Evolutionary conservation across 208 protist species (phyloP).

Genomic region (Leishmania major): DNA sequence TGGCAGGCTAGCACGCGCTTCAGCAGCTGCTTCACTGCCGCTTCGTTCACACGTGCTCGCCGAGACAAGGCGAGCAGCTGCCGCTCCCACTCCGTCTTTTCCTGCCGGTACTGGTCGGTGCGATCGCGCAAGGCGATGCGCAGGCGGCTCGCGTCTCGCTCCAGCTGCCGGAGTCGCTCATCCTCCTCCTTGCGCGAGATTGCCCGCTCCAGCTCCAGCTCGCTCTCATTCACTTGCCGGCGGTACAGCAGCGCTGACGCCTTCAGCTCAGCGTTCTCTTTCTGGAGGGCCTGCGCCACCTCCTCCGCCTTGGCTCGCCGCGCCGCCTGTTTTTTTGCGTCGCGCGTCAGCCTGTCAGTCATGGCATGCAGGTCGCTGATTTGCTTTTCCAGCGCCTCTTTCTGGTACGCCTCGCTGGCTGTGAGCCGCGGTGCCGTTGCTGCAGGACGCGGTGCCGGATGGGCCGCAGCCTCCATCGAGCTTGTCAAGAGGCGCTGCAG

Average conservation of each 20-base stretch:
- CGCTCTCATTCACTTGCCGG: constrained; percentile 66
- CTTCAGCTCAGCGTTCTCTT: constrained; percentile 51
- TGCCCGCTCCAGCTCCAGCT: constrained; percentile 52
- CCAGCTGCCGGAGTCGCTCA: constrained; percentile 35
- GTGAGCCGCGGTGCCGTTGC: constrained; percentile 5
- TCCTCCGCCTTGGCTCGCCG: constrained; percentile 26
- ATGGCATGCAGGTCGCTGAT: constrained; percentile 38
- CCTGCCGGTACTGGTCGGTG: constrained; percentile 18
- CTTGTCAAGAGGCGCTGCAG: constrained; percentile 58
- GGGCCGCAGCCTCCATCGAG: constrained; percentile 10
- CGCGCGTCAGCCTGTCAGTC: constrained; percentile 29
- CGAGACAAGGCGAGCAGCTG: constrained; percentile 6
- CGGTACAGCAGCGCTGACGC: constrained; percentile 43
- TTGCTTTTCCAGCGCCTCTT: constrained; percentile 44
- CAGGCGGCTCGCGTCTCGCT: constrained; percentile 55
- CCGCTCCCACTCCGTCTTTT: constrained; percentile 27
- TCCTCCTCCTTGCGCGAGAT: constrained; percentile 39
- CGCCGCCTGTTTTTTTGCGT: constrained; percentile 19
- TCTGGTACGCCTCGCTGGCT: constrained; percentile 36
- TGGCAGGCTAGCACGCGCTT: constrained; percentile 26
- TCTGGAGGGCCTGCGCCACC: constrained; percentile 20
- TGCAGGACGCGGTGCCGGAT: not conserved
- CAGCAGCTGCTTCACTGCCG: constrained; percentile 35
- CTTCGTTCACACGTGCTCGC: constrained; percentile 31
- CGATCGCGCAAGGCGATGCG: constrained; percentile 47